Evolutionary conservation across 179 eudicot species (phyloP).

Genomic region (Carnegiea gigantea): DNA sequence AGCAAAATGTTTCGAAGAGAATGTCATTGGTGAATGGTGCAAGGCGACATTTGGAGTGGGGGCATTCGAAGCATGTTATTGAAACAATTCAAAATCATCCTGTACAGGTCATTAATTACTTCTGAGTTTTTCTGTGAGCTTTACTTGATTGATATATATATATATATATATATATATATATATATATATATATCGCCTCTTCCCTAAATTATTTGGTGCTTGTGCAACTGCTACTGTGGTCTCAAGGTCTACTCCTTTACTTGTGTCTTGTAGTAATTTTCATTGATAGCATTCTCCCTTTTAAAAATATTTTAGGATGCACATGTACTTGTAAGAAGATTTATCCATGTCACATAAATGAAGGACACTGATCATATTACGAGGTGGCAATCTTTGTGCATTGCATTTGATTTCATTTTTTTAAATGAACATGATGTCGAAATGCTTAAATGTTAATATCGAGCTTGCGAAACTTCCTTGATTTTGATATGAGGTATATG

Average conservation of each 20-base stretch:
- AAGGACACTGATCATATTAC: not conserved
- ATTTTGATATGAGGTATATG: not conserved
- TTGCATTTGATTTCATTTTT: not conserved
- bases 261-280: slow-evolving; percentile 2
- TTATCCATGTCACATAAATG: not conserved
- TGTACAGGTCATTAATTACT: slow-evolving; percentile 53
- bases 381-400: not conserved
- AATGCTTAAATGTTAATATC: not conserved
- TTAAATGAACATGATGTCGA: not conserved
- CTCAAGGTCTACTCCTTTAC: not conserved
- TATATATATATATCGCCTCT: too few species aligned
- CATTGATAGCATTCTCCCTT: not conserved
- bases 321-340: not conserved
- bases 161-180: too few species aligned
- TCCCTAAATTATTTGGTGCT: not conserved
- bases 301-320: not conserved
- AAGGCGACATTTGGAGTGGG: slow-evolving; percentile 89
- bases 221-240: not conserved
- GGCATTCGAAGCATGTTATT: slow-evolving; percentile 77
- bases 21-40: slow-evolving; percentile 88
- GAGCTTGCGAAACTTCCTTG: not conserved
- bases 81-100: slow-evolving; percentile 97
- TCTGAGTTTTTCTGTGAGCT: not conserved
- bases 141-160: too few species aligned
- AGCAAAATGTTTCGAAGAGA: slow-evolving; percentile 60